Percentiles rank a stretch among this genome's conserved stretches.
These are phyloP conservation scores for Calonectria honghensis DNA, from an alignment of 2,329 filamentous ascomycete genomes.

Conservation along the genomic window DNA sequence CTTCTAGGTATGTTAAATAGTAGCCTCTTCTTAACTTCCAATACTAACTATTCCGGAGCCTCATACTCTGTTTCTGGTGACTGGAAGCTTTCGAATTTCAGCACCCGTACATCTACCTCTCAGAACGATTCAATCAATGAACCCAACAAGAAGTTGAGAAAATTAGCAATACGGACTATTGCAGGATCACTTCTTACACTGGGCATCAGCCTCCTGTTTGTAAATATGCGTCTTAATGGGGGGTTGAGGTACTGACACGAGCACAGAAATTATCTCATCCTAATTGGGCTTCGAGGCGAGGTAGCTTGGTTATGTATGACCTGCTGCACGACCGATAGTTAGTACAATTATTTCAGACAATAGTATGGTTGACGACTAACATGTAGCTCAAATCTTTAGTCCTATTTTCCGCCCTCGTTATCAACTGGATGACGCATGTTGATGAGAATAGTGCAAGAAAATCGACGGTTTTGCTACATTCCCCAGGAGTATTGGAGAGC, in stretches of 20 bases:
- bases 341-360: neutral
- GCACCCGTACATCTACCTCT: neutral
- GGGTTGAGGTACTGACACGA: neutral
- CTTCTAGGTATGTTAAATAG: neutral
- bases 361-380: neutral
- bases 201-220: conserved; percentile 5
- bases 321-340: conserved; percentile 15
- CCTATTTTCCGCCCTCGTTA: neutral
- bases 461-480: neutral
- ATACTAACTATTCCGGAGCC: neutral
- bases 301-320: conserved; percentile 8
- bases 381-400: neutral
- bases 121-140: neutral
- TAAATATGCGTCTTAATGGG: neutral
- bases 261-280: neutral
- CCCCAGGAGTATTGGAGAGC: neutral
- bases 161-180: neutral
- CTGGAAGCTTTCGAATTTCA: neutral
- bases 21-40: too few relatives aligned
- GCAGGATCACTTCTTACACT: conserved; percentile 6
- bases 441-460: neutral
- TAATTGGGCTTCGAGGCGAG: conserved; percentile 4
- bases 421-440: conserved; percentile 3
- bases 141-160: conserved; percentile 2
- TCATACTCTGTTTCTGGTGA: neutral